Conservation (phyloP, 1,284 basidiomycete species). For the Afroboletus lepidellus region DNA sequence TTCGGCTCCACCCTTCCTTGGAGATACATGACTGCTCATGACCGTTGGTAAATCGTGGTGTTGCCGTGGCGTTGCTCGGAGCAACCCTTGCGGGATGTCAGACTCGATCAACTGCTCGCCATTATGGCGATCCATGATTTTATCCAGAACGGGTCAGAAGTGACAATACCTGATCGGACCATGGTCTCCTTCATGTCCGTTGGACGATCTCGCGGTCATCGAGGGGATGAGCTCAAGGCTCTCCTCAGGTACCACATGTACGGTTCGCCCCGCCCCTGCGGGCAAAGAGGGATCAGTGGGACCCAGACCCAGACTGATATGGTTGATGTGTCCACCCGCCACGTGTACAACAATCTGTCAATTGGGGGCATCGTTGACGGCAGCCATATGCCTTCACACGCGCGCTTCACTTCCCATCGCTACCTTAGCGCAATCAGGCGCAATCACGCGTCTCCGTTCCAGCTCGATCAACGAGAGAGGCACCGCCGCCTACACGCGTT, state of each 20-base stretch:
- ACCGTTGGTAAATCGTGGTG: no score
- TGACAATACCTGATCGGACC: background rate
- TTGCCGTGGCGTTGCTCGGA: no score
- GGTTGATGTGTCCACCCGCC: background rate
- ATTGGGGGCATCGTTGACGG: slow-evolving; percentile 16
- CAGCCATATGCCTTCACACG: background rate
- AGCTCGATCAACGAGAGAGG: background rate
- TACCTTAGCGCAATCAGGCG: no score
- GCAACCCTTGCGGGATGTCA: no score
- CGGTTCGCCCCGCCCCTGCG: background rate
- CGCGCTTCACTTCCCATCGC: slow-evolving; percentile 1
- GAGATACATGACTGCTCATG: no score
- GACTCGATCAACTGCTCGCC: no score
- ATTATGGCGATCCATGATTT: no score
- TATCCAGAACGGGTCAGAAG: background rate
- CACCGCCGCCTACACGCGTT: background rate
- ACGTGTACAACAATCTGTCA: slow-evolving; percentile 1
- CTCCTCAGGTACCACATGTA: slow-evolving; percentile 12
- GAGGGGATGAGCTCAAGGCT: slow-evolving; percentile 3
- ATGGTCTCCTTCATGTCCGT: slow-evolving; percentile 2
- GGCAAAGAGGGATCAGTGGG: no score
- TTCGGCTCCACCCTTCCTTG: no score
- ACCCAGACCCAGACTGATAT: background rate
- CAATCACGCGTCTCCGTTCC: background rate
- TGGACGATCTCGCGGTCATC: background rate